Conservation (phyloP, 129 eudicot genomes). For the Centrapalus pauciflorus region DNA sequence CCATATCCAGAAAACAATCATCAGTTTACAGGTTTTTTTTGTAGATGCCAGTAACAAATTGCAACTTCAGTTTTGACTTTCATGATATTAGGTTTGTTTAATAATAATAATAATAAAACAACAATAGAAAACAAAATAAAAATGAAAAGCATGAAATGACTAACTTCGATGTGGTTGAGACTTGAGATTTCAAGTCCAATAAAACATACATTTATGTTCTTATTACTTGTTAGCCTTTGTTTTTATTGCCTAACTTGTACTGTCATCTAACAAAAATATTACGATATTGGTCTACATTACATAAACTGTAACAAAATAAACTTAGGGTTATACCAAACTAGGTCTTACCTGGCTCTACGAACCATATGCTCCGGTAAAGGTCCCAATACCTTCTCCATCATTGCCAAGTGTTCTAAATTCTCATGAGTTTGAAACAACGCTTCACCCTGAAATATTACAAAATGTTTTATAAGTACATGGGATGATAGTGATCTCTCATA, state of each 20-base stretch:
- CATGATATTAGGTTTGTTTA: too few species aligned
- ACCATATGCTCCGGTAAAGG: slow-evolving; percentile 86
- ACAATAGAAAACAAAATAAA: not conserved
- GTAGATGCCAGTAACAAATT: not conserved
- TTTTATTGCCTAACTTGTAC: not conserved
- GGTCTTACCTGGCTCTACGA: slow-evolving; percentile 55
- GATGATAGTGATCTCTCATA: not conserved
- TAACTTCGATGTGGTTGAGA: not conserved
- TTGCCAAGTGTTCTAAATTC: slow-evolving; percentile 89
- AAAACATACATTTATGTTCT: not conserved
- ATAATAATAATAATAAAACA: too few species aligned
- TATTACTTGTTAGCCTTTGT: not conserved
- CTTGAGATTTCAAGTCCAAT: not conserved
- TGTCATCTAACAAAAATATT: not conserved
- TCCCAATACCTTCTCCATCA: slow-evolving; percentile 97
- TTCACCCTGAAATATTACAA: slow-evolving; percentile 53
- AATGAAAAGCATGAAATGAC: not conserved
- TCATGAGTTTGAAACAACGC: slow-evolving; percentile 95
- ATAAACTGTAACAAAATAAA: not conserved
- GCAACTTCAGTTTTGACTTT: not conserved
- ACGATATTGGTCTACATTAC: not conserved
- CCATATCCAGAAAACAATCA: not conserved
- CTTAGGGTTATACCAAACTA: not conserved
- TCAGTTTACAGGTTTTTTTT: not conserved
- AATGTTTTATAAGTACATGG: not conserved